phyloP scores from a whole-genome alignment of 768 basidiomycete species.

The Butyriboletus loyo region DNA sequence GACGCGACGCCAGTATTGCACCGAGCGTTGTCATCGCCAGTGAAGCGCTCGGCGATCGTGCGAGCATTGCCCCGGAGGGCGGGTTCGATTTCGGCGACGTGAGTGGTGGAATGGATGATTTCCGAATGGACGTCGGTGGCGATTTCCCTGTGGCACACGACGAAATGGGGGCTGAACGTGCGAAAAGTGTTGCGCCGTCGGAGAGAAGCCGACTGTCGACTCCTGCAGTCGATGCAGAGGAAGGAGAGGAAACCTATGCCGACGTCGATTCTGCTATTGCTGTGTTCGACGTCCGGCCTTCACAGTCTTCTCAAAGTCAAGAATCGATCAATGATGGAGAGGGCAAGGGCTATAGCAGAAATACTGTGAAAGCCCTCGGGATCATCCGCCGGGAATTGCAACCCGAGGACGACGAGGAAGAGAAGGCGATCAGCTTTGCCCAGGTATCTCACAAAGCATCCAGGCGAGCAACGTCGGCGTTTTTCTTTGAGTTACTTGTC shows the following conservation, averaged over 20 bases:
- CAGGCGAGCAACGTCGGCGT: slow-evolving; percentile 87
- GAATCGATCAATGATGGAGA: slow-evolving; percentile 48
- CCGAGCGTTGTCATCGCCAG: slow-evolving; percentile 58
- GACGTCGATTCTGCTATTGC: slow-evolving; percentile 75
- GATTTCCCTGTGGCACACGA: slow-evolving; percentile 38
- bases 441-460: slow-evolving; percentile 82
- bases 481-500: slow-evolving; percentile 97
- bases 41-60: slow-evolving; percentile 50
- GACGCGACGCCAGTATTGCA: slow-evolving; percentile 63
- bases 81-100: slow-evolving; percentile 64
- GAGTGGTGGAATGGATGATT: slow-evolving; percentile 57
- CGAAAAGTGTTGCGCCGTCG: slow-evolving; percentile 51
- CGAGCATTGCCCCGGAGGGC: slow-evolving; percentile 53
- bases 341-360: slow-evolving; percentile 80
- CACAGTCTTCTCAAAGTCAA: slow-evolving; percentile 49
- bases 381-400: slow-evolving; percentile 73
- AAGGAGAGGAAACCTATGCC: slow-evolving; percentile 64
- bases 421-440: slow-evolving; percentile 73
- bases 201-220: slow-evolving; percentile 65
- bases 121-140: slow-evolving; percentile 63
- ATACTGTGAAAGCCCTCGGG: slow-evolving; percentile 80
- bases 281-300: slow-evolving; percentile 68
- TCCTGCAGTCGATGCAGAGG: slow-evolving; percentile 58
- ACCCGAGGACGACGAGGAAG: slow-evolving; percentile 47
- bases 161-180: slow-evolving; percentile 35